Base-by-base conservation (phyloP, 2,329 filamentous ascomycete genomes). In the Fusarium fracticaudum region DNA sequence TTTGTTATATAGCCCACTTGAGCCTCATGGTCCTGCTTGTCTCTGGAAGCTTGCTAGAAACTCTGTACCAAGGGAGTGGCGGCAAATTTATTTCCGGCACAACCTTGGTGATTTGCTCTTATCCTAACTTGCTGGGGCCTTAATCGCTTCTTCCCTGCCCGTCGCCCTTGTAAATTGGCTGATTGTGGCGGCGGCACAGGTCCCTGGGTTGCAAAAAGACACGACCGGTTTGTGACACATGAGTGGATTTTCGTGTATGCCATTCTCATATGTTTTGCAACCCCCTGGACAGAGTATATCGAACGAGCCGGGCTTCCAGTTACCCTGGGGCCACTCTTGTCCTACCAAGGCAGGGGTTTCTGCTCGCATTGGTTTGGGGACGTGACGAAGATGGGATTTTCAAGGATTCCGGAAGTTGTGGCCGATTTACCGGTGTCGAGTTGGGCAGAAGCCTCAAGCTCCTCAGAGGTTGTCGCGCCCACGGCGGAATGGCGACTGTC, bases 101-200 rank as follows among this genome's bases (percentile, higher is more conserved):
- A n/a, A 31, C 15, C 18, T 26, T 31, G 24, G 33, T 43, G 24
- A 33, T 31, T 24, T 29, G 31, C 40, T 45, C 41, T 60, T 48
- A n/a, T 70, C 66, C 41, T 35, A 22, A 40, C 55, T 66, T 20
- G n/a, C 26, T 47, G n/a, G 44, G 26, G 48, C 37, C 64, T 20
- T 31, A 12, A 50, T 60, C 51, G 53, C 60, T 55, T 59, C 53
- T 54, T 71, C 58, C 37, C n/a, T 47, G 31, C 43, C 22, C 14
- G 24, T 31, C 37, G 62, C 37, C 60, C 67, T 54, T 50, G 60
- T 48, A 66, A 50, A 38, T 70, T 38, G 45, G n/a, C 60, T 50
- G 53, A 66, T 54, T 54, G 35, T 55, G 47, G 58, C 60, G 58
- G 38, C 53, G 37, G 37, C 45, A 60, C 43, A 50, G 26, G 22